Conservation (phyloP, 768 basidiomycete species). For the Gloeostereum incarnatum region DNA sequence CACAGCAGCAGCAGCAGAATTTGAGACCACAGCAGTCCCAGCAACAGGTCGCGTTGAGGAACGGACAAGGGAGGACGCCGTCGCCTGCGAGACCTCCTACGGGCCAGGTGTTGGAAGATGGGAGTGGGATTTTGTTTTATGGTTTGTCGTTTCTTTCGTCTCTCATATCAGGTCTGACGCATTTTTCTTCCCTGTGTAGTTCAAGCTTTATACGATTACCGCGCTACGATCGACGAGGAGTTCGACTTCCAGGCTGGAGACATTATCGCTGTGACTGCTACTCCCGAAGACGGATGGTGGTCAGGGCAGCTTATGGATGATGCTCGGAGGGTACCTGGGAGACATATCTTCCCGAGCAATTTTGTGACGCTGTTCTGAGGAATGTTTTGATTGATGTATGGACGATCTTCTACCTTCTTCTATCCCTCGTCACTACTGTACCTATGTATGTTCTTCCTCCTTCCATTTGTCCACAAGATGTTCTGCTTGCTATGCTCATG, state of each 20-base stretch:
- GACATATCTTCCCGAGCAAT: constrained; percentile 83
- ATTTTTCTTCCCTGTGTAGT: constrained; percentile 32
- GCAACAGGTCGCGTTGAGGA: constrained; percentile 28
- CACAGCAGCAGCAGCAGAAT: constrained; percentile 21
- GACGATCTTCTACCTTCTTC: too few relatives aligned
- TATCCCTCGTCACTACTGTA: too few relatives aligned
- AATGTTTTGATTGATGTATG: too few relatives aligned
- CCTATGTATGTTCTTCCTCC: too few relatives aligned
- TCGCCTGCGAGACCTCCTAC: constrained; percentile 51
- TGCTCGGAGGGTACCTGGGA: constrained; percentile 54
- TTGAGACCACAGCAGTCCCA: constrained; percentile 6
- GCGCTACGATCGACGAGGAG: constrained; percentile 81
- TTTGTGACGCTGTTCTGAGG: constrained; percentile 82
- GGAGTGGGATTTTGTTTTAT: constrained; percentile 78
- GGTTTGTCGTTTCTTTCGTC: constrained; percentile 39
- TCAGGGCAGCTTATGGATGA: constrained; percentile 82
- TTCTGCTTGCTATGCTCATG: too few relatives aligned
- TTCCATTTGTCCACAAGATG: too few relatives aligned
- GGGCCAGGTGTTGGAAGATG: constrained; percentile 75
- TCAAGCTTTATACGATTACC: constrained; percentile 85
- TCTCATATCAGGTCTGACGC: background rate
- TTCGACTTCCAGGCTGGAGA: constrained; percentile 95
- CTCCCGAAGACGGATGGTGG: constrained; percentile 99
- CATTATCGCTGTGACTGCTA: constrained; percentile 90
- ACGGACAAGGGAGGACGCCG: constrained; percentile 40